Conservation (phyloP, 176 grass and related monocot species). For the Oryza glumipatula region DNA sequence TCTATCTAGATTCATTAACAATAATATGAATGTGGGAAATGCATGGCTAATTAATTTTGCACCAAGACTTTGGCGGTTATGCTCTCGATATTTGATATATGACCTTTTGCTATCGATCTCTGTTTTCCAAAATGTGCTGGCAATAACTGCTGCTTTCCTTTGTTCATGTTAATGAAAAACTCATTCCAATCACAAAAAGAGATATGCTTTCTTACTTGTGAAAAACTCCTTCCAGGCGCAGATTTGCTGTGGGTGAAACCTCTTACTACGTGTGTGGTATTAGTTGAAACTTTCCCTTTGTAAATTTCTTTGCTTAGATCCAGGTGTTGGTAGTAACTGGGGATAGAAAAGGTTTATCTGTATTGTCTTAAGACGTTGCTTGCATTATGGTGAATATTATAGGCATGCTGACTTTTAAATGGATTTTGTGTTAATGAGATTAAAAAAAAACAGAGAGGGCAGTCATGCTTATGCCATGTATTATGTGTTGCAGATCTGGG, state of each 20-base stretch:
- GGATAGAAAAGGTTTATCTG: background rate
- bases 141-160: background rate
- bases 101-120: background rate
- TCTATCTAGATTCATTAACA: too few relatives aligned
- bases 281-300: background rate
- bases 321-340: background rate
- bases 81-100: background rate
- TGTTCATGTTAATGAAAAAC: background rate
- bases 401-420: background rate
- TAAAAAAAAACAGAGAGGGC: background rate
- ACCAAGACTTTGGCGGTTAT: background rate
- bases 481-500: conserved; percentile 9
- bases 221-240: background rate
- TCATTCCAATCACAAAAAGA: background rate
- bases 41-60: background rate
- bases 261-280: background rate
- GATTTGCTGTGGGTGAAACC: background rate
- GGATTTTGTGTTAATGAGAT: background rate
- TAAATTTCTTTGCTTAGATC: background rate
- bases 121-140: background rate
- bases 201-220: background rate
- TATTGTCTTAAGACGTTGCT: background rate
- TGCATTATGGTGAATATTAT: background rate
- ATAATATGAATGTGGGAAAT: too few relatives aligned
- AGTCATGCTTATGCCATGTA: background rate